Conservation (phyloP, 106 monocot genomes). For the Dactylorhiza incarnata region DNA sequence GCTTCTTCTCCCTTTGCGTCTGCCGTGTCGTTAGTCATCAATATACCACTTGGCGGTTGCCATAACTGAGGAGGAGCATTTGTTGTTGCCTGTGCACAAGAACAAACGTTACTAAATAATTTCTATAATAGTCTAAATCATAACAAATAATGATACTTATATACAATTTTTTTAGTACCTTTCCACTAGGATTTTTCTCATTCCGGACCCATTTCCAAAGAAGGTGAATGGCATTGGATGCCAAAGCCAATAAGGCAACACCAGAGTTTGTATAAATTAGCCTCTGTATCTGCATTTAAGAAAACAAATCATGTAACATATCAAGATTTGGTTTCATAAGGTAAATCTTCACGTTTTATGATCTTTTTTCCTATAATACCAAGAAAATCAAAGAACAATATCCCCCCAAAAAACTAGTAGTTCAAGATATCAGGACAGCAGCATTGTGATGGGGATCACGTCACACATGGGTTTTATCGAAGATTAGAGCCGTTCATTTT, state of each 20-base stretch:
- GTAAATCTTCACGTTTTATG: no score
- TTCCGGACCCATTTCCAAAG: conserved; percentile 58
- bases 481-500: no score
- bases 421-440: no score
- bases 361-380: no score
- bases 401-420: no score
- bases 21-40: conserved; percentile 73
- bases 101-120: background rate
- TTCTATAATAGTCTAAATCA: background rate
- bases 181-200: conserved; percentile 33
- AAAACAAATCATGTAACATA: background rate
- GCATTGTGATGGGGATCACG: no score
- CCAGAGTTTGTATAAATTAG: conserved; percentile 58
- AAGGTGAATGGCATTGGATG: conserved; percentile 37
- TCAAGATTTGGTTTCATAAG: background rate
- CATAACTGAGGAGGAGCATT: conserved; percentile 61
- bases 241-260: conserved; percentile 44
- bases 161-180: conserved; percentile 19
- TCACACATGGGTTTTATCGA: no score
- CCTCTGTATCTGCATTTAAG: conserved; percentile 25
- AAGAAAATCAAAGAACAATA: no score
- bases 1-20: conserved; percentile 66
- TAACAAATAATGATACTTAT: conserved; percentile 1
- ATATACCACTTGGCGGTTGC: conserved; percentile 65
- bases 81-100: conserved; percentile 54